A percentile compares a stretch with the other conserved stretches of the same genome.
Conservation (phyloP, 495 filamentous ascomycete species). For the Hypoxylon lienhwacheense region DNA sequence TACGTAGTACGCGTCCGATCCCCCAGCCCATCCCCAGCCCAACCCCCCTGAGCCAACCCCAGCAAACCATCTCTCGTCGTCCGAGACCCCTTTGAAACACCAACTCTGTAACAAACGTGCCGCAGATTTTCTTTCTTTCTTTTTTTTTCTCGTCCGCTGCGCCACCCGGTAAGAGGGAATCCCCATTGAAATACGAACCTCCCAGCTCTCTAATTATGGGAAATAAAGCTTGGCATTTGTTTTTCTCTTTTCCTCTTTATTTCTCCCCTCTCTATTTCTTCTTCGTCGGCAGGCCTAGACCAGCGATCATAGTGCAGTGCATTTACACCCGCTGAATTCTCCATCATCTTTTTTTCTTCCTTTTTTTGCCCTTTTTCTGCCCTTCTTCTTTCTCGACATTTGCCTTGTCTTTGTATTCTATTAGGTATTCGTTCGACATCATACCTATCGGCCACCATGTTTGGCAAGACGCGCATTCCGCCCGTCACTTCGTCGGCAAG, state of each 20-base stretch:
- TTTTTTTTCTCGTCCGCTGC: no score
- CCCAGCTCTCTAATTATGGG: slow-evolving; percentile 8
- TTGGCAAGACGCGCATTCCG: slow-evolving; percentile 29
- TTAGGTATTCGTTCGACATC: no score
- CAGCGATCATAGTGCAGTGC: slow-evolving; percentile 25
- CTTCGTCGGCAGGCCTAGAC: slow-evolving; percentile 12
- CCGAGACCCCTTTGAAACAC: slow-evolving; percentile 31
- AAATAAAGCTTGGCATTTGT: slow-evolving; percentile 31
- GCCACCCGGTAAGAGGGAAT: slow-evolving; percentile 1
- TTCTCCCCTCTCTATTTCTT: slow-evolving; percentile 1
- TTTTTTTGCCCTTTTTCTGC: slow-evolving; percentile 3
- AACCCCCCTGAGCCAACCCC: slow-evolving; percentile 14
- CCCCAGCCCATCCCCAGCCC: background rate
- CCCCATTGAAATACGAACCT: slow-evolving; percentile 24
- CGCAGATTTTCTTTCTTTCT: no score
- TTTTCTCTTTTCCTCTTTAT: slow-evolving; percentile 13
- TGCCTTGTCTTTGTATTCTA: background rate
- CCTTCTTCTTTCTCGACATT: background rate
- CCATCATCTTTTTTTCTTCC: background rate
- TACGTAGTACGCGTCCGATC: no score
- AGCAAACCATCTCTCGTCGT: slow-evolving; percentile 12
- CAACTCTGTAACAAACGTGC: slow-evolving; percentile 31
- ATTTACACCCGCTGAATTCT: slow-evolving; percentile 11
- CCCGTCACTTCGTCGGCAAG: slow-evolving; percentile 9
- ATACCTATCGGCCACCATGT: slow-evolving; percentile 19